Conservation (phyloP, 352 stramenopile species). For the Aphanomyces invadans region DNA sequence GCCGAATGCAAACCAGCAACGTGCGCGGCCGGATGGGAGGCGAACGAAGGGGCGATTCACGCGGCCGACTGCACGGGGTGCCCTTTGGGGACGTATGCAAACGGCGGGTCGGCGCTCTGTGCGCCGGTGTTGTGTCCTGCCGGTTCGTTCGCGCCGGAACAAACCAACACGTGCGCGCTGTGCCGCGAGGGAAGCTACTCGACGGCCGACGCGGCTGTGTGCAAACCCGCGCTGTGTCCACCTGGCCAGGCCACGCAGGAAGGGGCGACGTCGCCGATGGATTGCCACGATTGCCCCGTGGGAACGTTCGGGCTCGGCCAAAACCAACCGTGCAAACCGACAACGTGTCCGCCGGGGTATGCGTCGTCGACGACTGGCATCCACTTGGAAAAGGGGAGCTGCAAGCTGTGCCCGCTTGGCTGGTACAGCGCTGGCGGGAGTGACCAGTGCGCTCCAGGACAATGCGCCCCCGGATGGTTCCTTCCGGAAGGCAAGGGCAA, state of each 20-base stretch:
- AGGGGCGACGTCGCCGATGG: conserved; percentile 33
- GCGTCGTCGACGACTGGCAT: conserved; percentile 25
- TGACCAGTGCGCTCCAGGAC: conserved; percentile 10
- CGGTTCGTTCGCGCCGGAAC: conserved; percentile 5
- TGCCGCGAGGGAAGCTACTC: conserved; percentile 15
- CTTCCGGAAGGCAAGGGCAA: conserved; percentile 16
- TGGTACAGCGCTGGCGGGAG: conserved; percentile 31
- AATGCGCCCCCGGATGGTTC: conserved; percentile 6
- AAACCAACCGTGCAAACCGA: conserved; percentile 41
- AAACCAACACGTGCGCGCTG: conserved; percentile 5
- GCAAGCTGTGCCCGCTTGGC: conserved; percentile 32
- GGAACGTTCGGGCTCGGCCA: conserved; percentile 39
- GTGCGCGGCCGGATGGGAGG: conserved; percentile 36
- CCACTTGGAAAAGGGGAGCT: conserved; percentile 30
- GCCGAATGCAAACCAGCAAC: conserved; percentile 29
- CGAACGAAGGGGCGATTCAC: conserved; percentile 35
- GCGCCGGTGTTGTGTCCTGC: conserved; percentile 30
- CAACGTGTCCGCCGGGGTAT: conserved; percentile 30
- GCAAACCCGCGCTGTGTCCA: conserved; percentile 34
- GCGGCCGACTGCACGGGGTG: conserved; percentile 43
- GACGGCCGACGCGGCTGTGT: conserved; percentile 31
- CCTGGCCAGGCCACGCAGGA: conserved; percentile 36
- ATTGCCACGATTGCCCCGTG: conserved; percentile 36
- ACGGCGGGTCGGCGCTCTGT: conserved; percentile 32
- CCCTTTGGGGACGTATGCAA: conserved; percentile 36